These are phyloP conservation scores for Syzygium jambos DNA, from an alignment of 345 rosid genomes.

Conservation along the genomic window DNA sequence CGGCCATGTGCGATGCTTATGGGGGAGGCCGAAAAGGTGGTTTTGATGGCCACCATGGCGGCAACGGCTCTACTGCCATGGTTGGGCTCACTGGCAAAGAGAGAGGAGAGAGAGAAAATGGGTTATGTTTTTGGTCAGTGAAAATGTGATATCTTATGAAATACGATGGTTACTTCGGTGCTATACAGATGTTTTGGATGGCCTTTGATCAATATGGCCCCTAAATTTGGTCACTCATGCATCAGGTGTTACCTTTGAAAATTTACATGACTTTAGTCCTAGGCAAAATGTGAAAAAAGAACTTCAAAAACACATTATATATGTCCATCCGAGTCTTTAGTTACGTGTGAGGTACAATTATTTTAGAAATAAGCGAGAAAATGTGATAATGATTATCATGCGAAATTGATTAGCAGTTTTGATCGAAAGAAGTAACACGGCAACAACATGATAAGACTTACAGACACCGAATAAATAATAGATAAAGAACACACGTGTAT, in stretches of 20 bases:
- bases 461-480: too few relatives aligned
- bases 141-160: not conserved
- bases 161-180: not conserved
- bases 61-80: not conserved
- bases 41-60: not conserved
- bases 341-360: not conserved
- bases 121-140: not conserved
- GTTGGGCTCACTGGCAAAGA: not conserved
- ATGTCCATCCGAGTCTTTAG: not conserved
- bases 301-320: not conserved
- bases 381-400: not conserved
- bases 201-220: not conserved
- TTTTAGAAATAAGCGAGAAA: not conserved
- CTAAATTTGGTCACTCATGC: not conserved
- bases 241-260: not conserved
- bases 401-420: not conserved
- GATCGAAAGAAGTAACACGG: not conserved
- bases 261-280: not conserved
- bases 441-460: too few relatives aligned
- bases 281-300: not conserved
- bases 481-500: not conserved
- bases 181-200: not conserved
- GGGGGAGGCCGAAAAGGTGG: too few relatives aligned
- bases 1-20: not conserved
- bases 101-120: not conserved